Percentiles rank a stretch among this genome's conserved stretches.
Evolutionary conservation across 306 rosid genomes (phyloP).

Genomic region (Pyrus bretschneideri): DNA sequence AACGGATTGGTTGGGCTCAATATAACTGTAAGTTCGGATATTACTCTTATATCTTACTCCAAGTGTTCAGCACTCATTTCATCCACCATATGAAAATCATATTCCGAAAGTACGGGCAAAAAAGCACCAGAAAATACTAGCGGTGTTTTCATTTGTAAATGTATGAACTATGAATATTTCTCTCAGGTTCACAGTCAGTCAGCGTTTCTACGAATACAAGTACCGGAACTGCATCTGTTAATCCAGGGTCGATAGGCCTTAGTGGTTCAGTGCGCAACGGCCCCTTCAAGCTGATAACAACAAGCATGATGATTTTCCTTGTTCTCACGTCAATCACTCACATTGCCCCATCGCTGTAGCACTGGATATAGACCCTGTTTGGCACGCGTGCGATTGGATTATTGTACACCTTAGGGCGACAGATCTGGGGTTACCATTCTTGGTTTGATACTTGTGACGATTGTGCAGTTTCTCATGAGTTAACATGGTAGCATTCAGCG

Average conservation of each 20-base stretch:
- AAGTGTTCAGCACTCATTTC: neutral
- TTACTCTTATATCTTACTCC: neutral
- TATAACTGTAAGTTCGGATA: slow-evolving; percentile 77
- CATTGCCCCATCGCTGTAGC: neutral
- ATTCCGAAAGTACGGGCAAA: too few relatives aligned
- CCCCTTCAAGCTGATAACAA: slow-evolving; percentile 20
- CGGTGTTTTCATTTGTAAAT: neutral
- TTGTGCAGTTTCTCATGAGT: neutral
- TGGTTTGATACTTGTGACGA: neutral
- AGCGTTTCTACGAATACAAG: slow-evolving; percentile 60
- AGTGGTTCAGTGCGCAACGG: slow-evolving; percentile 32
- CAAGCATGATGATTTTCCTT: slow-evolving; percentile 38
- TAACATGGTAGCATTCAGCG: neutral
- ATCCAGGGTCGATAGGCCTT: slow-evolving; percentile 43
- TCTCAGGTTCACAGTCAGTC: slow-evolving; percentile 66
- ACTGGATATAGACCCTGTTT: neutral
- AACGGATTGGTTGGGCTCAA: slow-evolving; percentile 88
- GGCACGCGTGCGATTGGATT: neutral
- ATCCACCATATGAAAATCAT: neutral
- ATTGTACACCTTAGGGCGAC: neutral
- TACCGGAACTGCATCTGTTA: slow-evolving; percentile 66
- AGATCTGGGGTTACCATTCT: neutral
- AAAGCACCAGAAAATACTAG: neutral
- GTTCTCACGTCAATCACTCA: slow-evolving; percentile 13
- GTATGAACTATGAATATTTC: slow-evolving; percentile 1